phyloP scores from a whole-genome alignment of 2,329 filamentous ascomycete genomes.

The Penicillium sp. region DNA sequence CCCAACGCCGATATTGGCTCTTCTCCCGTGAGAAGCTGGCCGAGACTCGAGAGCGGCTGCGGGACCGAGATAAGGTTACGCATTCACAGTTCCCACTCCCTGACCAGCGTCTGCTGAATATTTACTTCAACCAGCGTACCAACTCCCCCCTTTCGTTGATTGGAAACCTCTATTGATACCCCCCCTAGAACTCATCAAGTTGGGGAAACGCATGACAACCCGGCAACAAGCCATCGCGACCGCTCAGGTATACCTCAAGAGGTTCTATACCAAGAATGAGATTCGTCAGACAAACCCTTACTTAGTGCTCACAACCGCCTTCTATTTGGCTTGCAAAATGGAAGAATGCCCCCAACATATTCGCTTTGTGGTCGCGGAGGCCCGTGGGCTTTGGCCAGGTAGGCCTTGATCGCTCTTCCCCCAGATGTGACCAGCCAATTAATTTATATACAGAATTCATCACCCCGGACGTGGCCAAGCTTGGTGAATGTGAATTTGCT shows the following conservation, averaged over 20 bases:
- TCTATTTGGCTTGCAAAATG: constrained; percentile 97
- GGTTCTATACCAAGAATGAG: constrained; percentile 90
- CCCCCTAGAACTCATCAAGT: constrained; percentile 73
- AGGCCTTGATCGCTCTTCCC: constrained; percentile 25
- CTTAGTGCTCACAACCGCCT: constrained; percentile 85
- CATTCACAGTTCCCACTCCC: constrained; percentile 82
- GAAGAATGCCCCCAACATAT: constrained; percentile 98
- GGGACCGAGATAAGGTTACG: constrained; percentile 73
- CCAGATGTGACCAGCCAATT: constrained; percentile 12
- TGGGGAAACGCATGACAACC: constrained; percentile 81
- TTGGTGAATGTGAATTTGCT: constrained; percentile 93
- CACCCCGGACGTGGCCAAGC: constrained; percentile 75
- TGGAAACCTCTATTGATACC: not conserved
- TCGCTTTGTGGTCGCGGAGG: constrained; percentile 83
- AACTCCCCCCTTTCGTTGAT: constrained; percentile 3
- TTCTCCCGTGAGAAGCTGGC: constrained; percentile 82
- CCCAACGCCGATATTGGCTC: constrained; percentile 87
- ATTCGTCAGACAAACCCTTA: constrained; percentile 93
- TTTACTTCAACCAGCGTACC: constrained; percentile 90
- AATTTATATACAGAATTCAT: constrained; percentile 62
- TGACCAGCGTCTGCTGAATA: constrained; percentile 78
- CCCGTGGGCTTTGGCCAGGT: constrained; percentile 81
- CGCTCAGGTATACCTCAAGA: constrained; percentile 90
- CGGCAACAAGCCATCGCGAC: constrained; percentile 93
- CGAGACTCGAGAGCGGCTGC: constrained; percentile 74